phyloP scores from a whole-genome alignment of 2,329 filamentous ascomycete species.

The Aureobasidium sp. region DNA sequence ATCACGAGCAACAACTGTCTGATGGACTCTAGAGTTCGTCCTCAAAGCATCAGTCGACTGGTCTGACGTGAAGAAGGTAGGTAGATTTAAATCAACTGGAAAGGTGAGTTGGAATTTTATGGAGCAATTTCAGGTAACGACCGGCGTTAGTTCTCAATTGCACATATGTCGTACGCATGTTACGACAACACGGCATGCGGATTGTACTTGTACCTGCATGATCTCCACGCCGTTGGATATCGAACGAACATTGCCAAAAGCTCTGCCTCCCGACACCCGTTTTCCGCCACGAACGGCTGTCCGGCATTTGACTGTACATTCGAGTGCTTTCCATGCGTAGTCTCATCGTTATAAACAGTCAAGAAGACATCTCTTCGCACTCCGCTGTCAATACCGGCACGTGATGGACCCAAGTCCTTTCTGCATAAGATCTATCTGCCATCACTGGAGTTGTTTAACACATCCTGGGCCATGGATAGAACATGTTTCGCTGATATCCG shows the following conservation, averaged over 20 bases:
- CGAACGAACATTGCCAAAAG: background rate
- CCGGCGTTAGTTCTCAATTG: background rate
- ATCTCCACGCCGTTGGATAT: slow-evolving; percentile 5
- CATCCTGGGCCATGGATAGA: background rate
- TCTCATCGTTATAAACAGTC: background rate
- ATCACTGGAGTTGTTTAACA: background rate
- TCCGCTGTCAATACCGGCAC: background rate
- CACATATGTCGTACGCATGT: background rate
- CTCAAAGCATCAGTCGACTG: background rate
- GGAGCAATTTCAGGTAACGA: background rate
- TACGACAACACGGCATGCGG: background rate
- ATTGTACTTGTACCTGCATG: background rate
- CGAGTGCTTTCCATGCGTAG: background rate
- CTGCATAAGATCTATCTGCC: background rate
- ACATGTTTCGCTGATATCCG: background rate
- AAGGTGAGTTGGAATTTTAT: background rate
- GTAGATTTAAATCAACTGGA: background rate
- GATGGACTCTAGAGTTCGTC: background rate
- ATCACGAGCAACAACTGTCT: background rate
- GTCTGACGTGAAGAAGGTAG: background rate
- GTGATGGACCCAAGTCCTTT: background rate
- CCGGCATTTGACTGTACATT: background rate
- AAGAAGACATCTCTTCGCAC: background rate
- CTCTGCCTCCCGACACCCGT: background rate
- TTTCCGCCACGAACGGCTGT: slow-evolving; percentile 3